phyloP scores from a whole-genome alignment of 108 stramenopile genomes.

The Mediolabrus comicus region DNA sequence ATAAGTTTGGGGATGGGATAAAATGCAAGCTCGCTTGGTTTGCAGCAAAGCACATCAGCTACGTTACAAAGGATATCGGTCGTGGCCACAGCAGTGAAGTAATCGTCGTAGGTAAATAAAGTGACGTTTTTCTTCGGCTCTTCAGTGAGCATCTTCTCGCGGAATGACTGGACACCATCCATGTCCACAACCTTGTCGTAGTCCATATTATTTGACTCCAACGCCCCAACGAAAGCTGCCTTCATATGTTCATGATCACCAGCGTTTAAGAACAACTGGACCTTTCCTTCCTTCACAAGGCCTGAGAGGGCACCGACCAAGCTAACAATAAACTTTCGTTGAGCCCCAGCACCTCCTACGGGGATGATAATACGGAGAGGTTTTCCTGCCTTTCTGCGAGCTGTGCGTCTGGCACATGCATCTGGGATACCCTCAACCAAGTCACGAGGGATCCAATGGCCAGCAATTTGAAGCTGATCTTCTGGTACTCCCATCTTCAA shows the following conservation, averaged over 20 bases:
- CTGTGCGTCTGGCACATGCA: conserved; percentile 68
- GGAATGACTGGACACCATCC: conserved; percentile 64
- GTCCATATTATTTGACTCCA: conserved; percentile 60
- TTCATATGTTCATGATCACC: conserved; percentile 91
- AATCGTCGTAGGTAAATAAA: conserved; percentile 86
- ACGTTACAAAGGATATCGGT: conserved; percentile 88
- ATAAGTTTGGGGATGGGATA: conserved; percentile 90
- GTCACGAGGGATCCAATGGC: conserved; percentile 87
- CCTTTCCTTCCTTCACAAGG: conserved; percentile 63
- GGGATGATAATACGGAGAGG: conserved; percentile 84
- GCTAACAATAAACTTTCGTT: conserved; percentile 81
- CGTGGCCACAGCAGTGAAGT: conserved; percentile 91
- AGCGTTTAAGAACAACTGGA: conserved; percentile 89
- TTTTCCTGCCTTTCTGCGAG: conserved; percentile 54
- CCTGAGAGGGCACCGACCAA: conserved; percentile 59
- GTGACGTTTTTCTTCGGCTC: conserved; percentile 68
- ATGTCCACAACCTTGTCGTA: conserved; percentile 68
- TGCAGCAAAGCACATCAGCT: conserved; percentile 86
- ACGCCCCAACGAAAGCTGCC: conserved; percentile 66
- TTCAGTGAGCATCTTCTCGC: conserved; percentile 52
- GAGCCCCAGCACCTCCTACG: conserved; percentile 92
- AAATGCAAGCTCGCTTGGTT: conserved; percentile 90
- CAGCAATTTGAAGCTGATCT: conserved; percentile 58
- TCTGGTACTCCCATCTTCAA: conserved; percentile 78
- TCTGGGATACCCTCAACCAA: conserved; percentile 72